Base-by-base conservation (phyloP, 78 protist species). In the Dictyostelium purpureum region DNA sequence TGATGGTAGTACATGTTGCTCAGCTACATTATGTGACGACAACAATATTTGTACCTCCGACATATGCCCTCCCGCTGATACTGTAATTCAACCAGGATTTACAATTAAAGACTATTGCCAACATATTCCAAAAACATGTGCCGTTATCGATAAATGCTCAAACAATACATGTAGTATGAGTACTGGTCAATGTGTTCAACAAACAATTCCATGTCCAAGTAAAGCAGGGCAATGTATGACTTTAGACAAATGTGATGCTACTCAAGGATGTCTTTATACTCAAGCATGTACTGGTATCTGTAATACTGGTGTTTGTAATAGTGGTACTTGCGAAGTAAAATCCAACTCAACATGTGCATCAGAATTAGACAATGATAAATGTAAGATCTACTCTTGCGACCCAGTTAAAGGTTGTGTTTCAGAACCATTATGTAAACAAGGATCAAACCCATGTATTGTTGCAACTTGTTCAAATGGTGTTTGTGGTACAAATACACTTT, bases 1-100 rank as follows among this genome's bases (percentile, higher is more conserved):
- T 52, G 52, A 51, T 82, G 90, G 90, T 19, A 26, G 79, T 54
- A 31, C 78, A 6, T 82, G 90, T 37, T 82, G 90, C 51, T 54
- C 38, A 28, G 42, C 1, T 0, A 18, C 31, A 19, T 6, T 37
- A 12, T 82, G 90, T 54, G 24, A 82, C 33, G 79, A 67, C 28
- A n/a, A 40, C 0, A 70, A 70, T 2, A 7, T n/a, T 54, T 82
- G 90, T 56, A 70, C 78, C 1, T 54, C 24, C 24, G 80, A 67
- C 18, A 26, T n/a, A 4, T 82, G 90, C 40, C 90, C 90, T 49
- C 28, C 77, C n/a, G 35, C 38, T 3, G 16, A 12, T 0, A 38
- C 79, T 26, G 71, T 49, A 28, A 35, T 38, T 33, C n/a, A 16
- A 14, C 56, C 35, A 24, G 31, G 7, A 3, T 12, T 2, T 9